Evolutionary conservation across 2,329 filamentous ascomycete species (phyloP).

Genomic region (Ustilaginoidea virens): DNA sequence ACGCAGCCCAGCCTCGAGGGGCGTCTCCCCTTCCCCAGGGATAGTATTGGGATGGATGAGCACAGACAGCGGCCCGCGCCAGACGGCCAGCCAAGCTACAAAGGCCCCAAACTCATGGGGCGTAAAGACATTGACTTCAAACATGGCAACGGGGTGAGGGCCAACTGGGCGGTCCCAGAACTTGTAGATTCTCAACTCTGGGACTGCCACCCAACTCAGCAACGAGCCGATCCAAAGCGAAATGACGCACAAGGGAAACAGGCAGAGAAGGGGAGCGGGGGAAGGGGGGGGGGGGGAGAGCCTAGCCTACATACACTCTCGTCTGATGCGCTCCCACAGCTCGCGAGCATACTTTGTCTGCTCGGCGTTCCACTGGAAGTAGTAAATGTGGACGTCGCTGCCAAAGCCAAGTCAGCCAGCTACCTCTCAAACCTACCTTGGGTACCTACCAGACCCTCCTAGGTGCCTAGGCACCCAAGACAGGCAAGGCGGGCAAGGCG

Average conservation of each 20-base stretch:
- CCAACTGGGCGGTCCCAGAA: conserved; percentile 67
- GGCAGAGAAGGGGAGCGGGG: too few relatives aligned
- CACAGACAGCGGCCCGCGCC: conserved; percentile 64
- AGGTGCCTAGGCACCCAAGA: too few relatives aligned
- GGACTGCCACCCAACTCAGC: too few relatives aligned
- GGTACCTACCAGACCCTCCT: too few relatives aligned
- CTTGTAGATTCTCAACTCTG: conserved; percentile 67
- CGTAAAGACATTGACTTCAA: conserved; percentile 79
- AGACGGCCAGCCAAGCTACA: conserved; percentile 68
- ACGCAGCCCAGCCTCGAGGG: conserved; percentile 20
- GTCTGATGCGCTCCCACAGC: conserved; percentile 62
- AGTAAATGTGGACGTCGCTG: conserved; percentile 75
- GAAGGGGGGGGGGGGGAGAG: too few relatives aligned
- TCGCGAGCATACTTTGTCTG: conserved; percentile 54
- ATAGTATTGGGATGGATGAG: conserved; percentile 73
- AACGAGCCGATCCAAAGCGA: too few relatives aligned
- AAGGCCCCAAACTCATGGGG: conserved; percentile 84
- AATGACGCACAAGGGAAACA: too few relatives aligned
- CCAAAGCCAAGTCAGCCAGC: neutral
- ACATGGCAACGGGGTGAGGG: conserved; percentile 76
- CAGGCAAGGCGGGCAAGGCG: too few relatives aligned
- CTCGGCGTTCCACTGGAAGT: conserved; percentile 45
- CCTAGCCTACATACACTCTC: conserved; percentile 70
- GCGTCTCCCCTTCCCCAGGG: conserved; percentile 18
- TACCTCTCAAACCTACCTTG: neutral